Evolutionary conservation across 2,329 filamentous ascomycete genomes (phyloP).

Genomic region (Myriangium duriaei): DNA sequence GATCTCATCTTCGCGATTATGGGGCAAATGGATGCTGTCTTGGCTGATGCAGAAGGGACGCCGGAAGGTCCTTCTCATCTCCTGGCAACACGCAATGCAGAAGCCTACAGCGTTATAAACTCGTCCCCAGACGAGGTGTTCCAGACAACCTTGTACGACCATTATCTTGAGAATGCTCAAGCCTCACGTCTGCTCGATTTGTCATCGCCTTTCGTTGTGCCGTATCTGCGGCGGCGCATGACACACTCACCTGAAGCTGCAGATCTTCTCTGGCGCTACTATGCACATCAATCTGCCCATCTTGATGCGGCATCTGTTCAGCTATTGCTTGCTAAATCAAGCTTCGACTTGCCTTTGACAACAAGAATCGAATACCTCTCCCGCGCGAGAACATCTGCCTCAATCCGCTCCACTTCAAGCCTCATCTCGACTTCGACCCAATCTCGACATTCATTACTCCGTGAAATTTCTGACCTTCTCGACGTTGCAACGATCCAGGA

Average conservation of each 20-base stretch:
- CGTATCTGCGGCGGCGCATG: constrained; percentile 70
- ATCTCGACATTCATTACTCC: constrained; percentile 70
- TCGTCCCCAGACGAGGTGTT: constrained; percentile 85
- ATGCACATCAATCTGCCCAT: constrained; percentile 70
- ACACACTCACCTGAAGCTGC: constrained; percentile 62
- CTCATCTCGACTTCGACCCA: constrained; percentile 33
- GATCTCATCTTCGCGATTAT: constrained; percentile 77
- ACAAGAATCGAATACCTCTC: constrained; percentile 82
- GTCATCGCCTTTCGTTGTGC: constrained; percentile 72
- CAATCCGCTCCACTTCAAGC: constrained; percentile 64
- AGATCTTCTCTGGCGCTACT: constrained; percentile 86
- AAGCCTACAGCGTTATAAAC: constrained; percentile 86
- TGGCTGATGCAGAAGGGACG: constrained; percentile 54
- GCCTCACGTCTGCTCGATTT: constrained; percentile 75
- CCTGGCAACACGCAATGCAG: constrained; percentile 63
- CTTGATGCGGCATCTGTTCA: constrained; percentile 84
- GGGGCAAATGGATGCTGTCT: constrained; percentile 59
- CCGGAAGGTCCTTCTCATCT: constrained; percentile 68
- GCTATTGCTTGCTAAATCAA: constrained; percentile 67
- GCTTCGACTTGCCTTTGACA: constrained; percentile 66
- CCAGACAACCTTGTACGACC: constrained; percentile 92
- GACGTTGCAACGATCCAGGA: constrained; percentile 94
- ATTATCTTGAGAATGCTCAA: constrained; percentile 82
- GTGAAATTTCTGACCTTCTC: constrained; percentile 72
- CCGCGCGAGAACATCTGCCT: constrained; percentile 83